Base-by-base conservation (phyloP, 163 green algal species). In the Prototheca cutis region DNA sequence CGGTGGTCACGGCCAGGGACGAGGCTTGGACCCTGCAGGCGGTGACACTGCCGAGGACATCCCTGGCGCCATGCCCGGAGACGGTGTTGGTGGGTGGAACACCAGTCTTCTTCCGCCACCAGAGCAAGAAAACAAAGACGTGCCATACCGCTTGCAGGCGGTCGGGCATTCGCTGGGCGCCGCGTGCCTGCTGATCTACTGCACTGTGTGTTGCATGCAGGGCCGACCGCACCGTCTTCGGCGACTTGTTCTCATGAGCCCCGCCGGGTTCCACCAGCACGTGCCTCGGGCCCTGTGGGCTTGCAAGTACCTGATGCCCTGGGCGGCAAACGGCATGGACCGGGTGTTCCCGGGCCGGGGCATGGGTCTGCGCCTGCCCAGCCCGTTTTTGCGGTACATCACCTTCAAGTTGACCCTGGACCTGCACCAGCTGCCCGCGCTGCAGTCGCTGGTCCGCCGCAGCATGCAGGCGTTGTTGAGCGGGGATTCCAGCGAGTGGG, bases 151-250 rank as follows among this genome's bases (percentile, higher is more conserved):
- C 2, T 48, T 70, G 28, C 63, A 80, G 15, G 82, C 73, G 2
- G 87, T 98, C 6, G 87, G 77, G 1, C 91, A 98, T 83, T 87
- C 70, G 61, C 69, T 98, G 58, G 91, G 91, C 3, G 91, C 86
- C 24, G 81, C 85, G 24, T 76, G 61, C 4, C 59, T 91, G 67
- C 77, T 98, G 17, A 82, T 98, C 15, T 90, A 98, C 67, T 62
- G 83, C 3, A 77, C 93, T 13, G 76, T 67, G 27, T 59, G 74
- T 25, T 29, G 65, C 21, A 65, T 74, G 52, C 29, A 60, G 5
- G 66, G 75, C 7, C 55, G 67, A 40, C 59, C 80, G 17, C 81
- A 91, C 62, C 77, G 80, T 60, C 64, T 98, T 18, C 72, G 63
- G 25, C 75, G 88, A 36, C 67, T 97, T 31, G 77, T 98, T 24